Evolutionary conservation across 208 protist species (phyloP).

Genomic region (Giardia muris): DNA sequence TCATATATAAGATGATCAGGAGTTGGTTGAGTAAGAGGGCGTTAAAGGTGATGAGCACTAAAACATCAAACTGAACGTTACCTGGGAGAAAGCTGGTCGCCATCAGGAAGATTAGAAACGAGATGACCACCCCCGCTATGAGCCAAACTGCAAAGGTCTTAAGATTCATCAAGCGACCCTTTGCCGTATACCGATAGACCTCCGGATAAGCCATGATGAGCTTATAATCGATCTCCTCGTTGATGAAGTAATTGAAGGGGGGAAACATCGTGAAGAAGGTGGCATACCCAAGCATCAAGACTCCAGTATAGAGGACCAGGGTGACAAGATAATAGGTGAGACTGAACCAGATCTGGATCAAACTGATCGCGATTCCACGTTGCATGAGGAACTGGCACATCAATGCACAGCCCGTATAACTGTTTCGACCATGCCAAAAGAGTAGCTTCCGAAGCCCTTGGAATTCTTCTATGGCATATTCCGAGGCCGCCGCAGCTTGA

Average conservation of each 20-base stretch:
- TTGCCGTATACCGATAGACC: not conserved
- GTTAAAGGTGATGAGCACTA: not conserved
- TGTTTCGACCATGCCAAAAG: constrained; percentile 31
- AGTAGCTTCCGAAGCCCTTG: constrained; percentile 25
- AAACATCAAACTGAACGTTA: not conserved
- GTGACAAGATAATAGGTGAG: not conserved
- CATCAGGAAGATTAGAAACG: not conserved
- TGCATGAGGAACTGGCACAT: not conserved
- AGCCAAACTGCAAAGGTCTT: constrained; percentile 10
- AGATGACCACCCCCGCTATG: not conserved
- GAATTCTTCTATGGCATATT: constrained; percentile 30
- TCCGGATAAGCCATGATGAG: not conserved
- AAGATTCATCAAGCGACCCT: not conserved
- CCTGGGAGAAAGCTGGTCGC: not conserved
- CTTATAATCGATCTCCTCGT: constrained; percentile 22
- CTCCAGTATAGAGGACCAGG: constrained; percentile 6
- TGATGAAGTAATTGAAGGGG: not conserved
- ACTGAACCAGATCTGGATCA: not conserved
- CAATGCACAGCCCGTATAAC: not conserved
- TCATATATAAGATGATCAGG: not conserved
- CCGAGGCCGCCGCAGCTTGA: constrained; percentile 30
- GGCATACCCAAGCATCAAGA: constrained; percentile 3
- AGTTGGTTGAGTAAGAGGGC: not conserved
- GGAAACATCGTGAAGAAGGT: not conserved
- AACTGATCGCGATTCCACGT: not conserved